Conservation (phyloP, 1,284 basidiomycete species). For the Ganoderma leucocontextum region DNA sequence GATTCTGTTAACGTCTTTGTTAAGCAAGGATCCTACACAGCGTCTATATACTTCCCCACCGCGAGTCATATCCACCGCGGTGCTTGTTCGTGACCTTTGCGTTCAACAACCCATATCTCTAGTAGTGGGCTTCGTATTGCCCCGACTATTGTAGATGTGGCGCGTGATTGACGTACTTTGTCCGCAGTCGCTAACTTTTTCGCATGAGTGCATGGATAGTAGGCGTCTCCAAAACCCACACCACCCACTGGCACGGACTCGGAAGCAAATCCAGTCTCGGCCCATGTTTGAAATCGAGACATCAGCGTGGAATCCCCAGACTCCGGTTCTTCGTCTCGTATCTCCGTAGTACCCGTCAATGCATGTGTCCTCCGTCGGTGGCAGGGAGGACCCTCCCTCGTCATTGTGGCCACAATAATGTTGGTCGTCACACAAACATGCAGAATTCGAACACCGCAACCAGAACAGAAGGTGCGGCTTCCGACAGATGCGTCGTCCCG, state of each 20-base stretch:
- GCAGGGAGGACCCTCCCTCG: background rate
- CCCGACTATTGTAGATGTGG: background rate
- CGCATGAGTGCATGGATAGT: background rate
- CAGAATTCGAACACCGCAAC: background rate
- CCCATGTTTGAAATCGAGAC: background rate
- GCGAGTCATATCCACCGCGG: background rate
- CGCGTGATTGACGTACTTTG: background rate
- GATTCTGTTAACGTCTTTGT: too few species aligned
- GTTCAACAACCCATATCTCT: background rate
- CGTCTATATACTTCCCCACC: background rate
- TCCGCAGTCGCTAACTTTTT: conserved; percentile 1
- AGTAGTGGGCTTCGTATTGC: background rate
- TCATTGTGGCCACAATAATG: background rate
- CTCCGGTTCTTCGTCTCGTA: conserved; percentile 14
- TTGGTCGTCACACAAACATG: background rate
- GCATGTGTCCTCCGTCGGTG: background rate
- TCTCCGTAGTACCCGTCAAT: conserved; percentile 7
- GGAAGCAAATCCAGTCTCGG: conserved; percentile 1
- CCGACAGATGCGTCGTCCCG: background rate
- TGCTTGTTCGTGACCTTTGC: background rate
- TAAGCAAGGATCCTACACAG: too few species aligned
- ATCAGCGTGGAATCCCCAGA: conserved; percentile 4
- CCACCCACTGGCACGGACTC: background rate
- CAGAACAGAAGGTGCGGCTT: background rate
- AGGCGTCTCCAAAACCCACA: background rate